These are phyloP conservation scores for Taphrina confusa DNA, from an alignment of 1,139 yeast genomes.

Conservation along the genomic window DNA sequence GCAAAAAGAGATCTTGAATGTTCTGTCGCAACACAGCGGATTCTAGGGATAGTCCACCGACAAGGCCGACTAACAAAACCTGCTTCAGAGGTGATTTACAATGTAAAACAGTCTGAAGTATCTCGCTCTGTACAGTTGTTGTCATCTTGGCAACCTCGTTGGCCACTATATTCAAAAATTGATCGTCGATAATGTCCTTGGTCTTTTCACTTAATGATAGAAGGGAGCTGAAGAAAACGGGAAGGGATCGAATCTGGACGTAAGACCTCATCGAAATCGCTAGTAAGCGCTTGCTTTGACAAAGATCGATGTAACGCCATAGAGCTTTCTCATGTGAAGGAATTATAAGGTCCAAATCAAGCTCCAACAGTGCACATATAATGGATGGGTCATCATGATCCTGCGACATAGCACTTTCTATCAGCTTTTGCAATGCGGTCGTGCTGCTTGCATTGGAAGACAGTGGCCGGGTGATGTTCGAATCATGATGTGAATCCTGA, in stretches of 20 bases:
- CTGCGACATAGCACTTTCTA: neutral
- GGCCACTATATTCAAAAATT: neutral
- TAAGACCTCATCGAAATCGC: neutral
- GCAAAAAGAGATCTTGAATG: neutral
- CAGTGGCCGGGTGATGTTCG: neutral
- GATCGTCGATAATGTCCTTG: neutral
- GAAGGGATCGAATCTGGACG: slow-evolving; percentile 5
- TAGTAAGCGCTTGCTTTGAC: neutral
- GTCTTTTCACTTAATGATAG: neutral
- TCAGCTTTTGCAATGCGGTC: neutral
- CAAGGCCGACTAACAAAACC: neutral
- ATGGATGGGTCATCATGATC: neutral
- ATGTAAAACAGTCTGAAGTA: neutral
- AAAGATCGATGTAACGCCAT: neutral
- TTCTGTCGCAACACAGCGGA: neutral
- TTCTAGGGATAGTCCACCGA: neutral
- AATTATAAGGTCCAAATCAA: slow-evolving; percentile 3
- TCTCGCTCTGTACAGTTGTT: neutral
- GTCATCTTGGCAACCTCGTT: neutral
- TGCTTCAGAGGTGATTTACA: neutral
- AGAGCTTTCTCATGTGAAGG: neutral
- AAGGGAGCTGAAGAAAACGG: neutral
- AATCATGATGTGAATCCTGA: neutral
- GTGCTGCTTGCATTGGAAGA: neutral
- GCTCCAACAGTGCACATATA: neutral